Percentiles rank a stretch among this genome's conserved stretches.
Evolutionary conservation across 805 yeast species (phyloP).

Genomic region (Dipodascus geniculatus): DNA sequence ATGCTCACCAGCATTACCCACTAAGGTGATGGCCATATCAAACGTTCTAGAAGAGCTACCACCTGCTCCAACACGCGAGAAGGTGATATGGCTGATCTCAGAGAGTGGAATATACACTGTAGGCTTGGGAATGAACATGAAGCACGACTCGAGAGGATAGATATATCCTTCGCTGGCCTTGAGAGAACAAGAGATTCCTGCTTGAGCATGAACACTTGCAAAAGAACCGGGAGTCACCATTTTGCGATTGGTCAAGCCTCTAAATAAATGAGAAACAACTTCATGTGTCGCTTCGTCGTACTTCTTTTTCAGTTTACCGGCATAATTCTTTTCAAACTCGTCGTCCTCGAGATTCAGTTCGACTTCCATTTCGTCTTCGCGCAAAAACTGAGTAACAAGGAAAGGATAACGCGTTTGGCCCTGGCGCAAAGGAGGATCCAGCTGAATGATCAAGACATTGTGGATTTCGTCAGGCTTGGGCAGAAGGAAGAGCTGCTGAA

Average conservation of each 20-base stretch:
- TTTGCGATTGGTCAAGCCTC: conserved; percentile 81
- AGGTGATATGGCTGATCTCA: conserved; percentile 64
- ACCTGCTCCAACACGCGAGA: conserved; percentile 81
- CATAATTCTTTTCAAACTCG: conserved; percentile 65
- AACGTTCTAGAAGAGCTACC: conserved; percentile 75
- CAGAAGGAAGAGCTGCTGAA: conserved; percentile 80
- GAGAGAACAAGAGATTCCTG: conserved; percentile 83
- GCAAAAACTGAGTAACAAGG: conserved; percentile 76
- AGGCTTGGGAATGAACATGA: conserved; percentile 87
- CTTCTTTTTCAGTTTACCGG: conserved; percentile 55
- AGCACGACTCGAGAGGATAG: conserved; percentile 85
- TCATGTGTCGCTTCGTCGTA: conserved; percentile 79
- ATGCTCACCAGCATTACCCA: conserved; percentile 56
- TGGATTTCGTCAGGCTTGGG: conserved; percentile 93
- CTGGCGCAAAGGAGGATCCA: conserved; percentile 95
- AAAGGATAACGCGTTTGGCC: conserved; percentile 97
- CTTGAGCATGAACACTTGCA: conserved; percentile 61
- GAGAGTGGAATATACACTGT: conserved; percentile 81
- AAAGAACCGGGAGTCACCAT: conserved; percentile 77
- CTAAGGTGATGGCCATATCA: conserved; percentile 70
- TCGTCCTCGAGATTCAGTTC: conserved; percentile 77
- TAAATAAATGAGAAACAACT: conserved; percentile 77
- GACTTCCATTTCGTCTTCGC: conserved; percentile 84
- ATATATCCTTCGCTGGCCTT: conserved; percentile 93
- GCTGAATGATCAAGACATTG: conserved; percentile 76